Evolutionary conservation across 1,284 basidiomycete species (phyloP).

Genomic region (Ustilago cynodontis): DNA sequence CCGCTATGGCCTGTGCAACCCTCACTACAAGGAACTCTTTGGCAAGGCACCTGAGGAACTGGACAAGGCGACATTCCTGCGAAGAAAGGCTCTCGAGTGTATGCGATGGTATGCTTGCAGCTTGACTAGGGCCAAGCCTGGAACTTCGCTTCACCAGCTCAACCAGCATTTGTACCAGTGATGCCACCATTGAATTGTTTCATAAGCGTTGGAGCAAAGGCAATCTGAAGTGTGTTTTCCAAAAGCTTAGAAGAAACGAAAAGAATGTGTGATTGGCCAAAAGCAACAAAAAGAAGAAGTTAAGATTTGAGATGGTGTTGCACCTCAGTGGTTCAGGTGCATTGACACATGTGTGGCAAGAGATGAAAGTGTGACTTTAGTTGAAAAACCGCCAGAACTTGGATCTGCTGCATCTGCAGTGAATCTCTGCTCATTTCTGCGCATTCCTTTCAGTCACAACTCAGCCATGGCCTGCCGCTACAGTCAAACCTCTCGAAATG

Average conservation of each 20-base stretch:
- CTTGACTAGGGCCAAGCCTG: not conserved
- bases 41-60: not conserved
- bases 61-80: not conserved
- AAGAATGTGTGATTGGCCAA: too few species aligned
- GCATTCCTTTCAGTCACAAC: not conserved
- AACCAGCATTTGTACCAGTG: not conserved
- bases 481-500: too few species aligned
- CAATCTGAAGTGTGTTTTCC: too few species aligned
- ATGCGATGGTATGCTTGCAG: constrained; percentile 1
- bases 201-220: too few species aligned
- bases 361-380: not conserved
- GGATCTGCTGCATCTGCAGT: not conserved
- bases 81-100: constrained; percentile 7
- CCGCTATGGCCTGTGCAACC: constrained; percentile 2
- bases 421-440: not conserved
- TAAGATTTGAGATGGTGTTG: not conserved
- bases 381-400: too few species aligned
- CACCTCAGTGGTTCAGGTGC: too few species aligned
- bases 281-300: too few species aligned
- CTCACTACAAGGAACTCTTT: not conserved
- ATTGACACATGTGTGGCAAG: too few species aligned
- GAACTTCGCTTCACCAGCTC: too few species aligned
- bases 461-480: too few species aligned
- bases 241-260: too few species aligned
- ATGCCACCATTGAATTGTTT: not conserved